phyloP scores from a whole-genome alignment of 83 land plant species.

The Diphasiastrum complanatum region DNA sequence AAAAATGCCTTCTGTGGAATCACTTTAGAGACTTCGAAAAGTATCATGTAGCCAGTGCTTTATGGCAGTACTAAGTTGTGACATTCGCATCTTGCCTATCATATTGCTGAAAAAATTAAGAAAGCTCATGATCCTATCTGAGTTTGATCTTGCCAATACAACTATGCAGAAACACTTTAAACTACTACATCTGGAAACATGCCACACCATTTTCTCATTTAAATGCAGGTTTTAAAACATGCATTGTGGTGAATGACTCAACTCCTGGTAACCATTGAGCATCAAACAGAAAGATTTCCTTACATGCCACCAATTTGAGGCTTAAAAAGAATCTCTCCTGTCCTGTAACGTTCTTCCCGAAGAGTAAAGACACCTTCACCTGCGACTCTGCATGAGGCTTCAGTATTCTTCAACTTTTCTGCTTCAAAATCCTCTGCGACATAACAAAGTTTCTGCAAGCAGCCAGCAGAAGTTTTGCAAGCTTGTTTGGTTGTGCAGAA shows the following conservation, averaged over 20 bases:
- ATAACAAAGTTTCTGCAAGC: slow-evolving; percentile 58
- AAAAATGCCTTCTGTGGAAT: too few relatives aligned
- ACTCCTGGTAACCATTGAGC: neutral
- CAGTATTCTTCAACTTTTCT: slow-evolving; percentile 49
- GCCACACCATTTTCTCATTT: too few relatives aligned
- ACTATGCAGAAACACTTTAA: too few relatives aligned
- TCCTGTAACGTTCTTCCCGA: slow-evolving; percentile 57
- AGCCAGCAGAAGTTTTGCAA: neutral
- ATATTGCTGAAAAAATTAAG: too few relatives aligned
- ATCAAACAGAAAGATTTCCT: slow-evolving; percentile 15
- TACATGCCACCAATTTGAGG: slow-evolving; percentile 60
- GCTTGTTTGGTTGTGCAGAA: neutral
- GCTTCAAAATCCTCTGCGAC: slow-evolving; percentile 61
- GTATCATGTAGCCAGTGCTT: too few relatives aligned
- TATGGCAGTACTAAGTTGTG: too few relatives aligned
- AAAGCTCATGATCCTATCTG: too few relatives aligned
- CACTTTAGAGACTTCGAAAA: too few relatives aligned
- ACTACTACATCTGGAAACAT: too few relatives aligned
- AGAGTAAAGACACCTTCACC: slow-evolving; percentile 50
- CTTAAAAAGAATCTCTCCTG: slow-evolving; percentile 58
- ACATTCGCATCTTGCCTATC: too few relatives aligned
- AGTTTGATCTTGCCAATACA: too few relatives aligned
- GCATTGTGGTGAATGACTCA: neutral
- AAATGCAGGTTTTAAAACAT: too few relatives aligned
- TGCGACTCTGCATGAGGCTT: slow-evolving; percentile 45